Conservation (phyloP, 306 rosid genomes). For the Cucurbita ficifolia region DNA sequence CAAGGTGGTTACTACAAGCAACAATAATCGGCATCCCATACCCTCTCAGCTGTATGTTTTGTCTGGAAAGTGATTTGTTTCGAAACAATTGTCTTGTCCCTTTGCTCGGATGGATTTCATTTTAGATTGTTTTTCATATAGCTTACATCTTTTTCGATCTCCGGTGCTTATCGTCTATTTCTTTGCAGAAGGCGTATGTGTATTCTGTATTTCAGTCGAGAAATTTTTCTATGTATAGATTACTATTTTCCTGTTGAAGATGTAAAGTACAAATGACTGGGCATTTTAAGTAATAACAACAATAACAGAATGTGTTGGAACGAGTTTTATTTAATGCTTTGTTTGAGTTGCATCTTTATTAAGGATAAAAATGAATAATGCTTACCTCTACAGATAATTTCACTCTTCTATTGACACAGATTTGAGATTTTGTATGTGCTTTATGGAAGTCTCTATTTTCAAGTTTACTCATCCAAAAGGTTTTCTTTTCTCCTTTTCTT, state of each 20-base stretch:
- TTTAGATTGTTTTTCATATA: not conserved
- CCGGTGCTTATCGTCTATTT: not conserved
- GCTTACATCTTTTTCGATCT: not conserved
- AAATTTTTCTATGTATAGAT: not conserved
- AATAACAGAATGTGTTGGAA: not conserved
- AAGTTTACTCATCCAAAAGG: no score
- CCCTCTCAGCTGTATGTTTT: not conserved
- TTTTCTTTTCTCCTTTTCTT: no score
- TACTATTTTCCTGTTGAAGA: not conserved
- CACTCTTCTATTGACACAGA: not conserved
- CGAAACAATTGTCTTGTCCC: not conserved
- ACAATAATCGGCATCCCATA: constrained; percentile 23
- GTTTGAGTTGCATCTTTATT: not conserved
- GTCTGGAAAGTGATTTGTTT: not conserved
- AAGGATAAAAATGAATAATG: not conserved
- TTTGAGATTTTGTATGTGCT: no score
- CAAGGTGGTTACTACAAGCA: constrained; percentile 82
- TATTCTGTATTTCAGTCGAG: not conserved
- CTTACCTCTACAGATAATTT: not conserved
- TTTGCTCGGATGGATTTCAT: not conserved
- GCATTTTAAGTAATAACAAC: not conserved
- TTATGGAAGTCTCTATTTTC: no score
- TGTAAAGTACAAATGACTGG: not conserved
- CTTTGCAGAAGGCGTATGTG: not conserved
- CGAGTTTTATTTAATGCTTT: not conserved